These are phyloP conservation scores for Psilocybe subaeruginosa DNA, from an alignment of 768 basidiomycete genomes.

Conservation along the genomic window DNA sequence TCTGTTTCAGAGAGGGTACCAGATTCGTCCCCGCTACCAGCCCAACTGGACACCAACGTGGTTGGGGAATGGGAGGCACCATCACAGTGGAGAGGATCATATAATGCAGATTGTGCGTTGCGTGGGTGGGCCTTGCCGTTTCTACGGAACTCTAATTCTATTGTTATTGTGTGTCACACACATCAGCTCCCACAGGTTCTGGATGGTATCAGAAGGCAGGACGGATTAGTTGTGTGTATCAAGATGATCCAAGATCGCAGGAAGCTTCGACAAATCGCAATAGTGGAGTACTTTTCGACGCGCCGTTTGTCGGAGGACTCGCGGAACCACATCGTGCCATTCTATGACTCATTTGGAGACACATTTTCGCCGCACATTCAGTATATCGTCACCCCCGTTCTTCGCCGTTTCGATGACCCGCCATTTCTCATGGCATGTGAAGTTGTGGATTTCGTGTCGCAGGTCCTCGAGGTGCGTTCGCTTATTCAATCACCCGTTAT, in stretches of 20 bases:
- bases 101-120: constrained; percentile 29
- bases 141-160: not conserved
- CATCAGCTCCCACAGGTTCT: constrained; percentile 29
- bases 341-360: constrained; percentile 26
- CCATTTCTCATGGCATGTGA: constrained; percentile 29
- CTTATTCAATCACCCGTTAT: not conserved
- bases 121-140: not conserved
- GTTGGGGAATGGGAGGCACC: constrained; percentile 24
- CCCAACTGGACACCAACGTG: constrained; percentile 27
- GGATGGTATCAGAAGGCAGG: constrained; percentile 26
- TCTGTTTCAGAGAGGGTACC: constrained; percentile 27
- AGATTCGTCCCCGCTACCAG: constrained; percentile 29
- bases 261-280: constrained; percentile 26
- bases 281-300: constrained; percentile 27
- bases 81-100: constrained; percentile 28
- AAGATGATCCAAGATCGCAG: constrained; percentile 28
- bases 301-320: constrained; percentile 22
- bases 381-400: constrained; percentile 39
- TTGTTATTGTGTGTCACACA: not conserved
- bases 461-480: constrained; percentile 29
- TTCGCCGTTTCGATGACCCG: constrained; percentile 38
- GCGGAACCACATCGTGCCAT: constrained; percentile 29
- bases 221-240: constrained; percentile 31
- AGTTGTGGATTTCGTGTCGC: constrained; percentile 34
- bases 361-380: constrained; percentile 23